Base-by-base conservation (phyloP, 495 filamentous ascomycete species). In the Neurospora sp. region DNA sequence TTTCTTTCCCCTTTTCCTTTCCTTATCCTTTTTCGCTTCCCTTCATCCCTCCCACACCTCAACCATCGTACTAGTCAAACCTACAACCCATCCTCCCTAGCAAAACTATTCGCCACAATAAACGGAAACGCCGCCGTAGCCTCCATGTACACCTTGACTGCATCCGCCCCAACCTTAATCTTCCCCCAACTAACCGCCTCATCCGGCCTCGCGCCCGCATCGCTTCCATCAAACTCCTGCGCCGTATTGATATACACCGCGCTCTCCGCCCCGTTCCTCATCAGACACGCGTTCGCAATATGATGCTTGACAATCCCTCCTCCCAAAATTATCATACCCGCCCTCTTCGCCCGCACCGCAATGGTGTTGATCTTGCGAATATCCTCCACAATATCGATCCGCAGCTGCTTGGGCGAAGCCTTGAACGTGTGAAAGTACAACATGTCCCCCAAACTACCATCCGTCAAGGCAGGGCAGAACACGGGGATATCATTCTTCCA, bases 101-200 rank as follows among this genome's bases (percentile, higher is more conserved):
- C 94, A 85, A 97, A 98, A 0, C 94, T 97, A 59, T 93, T 94
- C 5, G 96, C 96, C 4, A 98, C 94, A 74, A 99, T 97, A 71
- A 99, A 86, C 0, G 96, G 96, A 78, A 97, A 98, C 38, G 90
- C 94, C 3, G 94, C 88, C 0, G 96, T 98, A 3, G 96, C 96
- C 78, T 99, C 96, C 17, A 92, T 89, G 76, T 96, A 97, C 2
- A 99, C 93, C 88, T 98, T 98, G 70, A 98, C 94, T 72, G 91
- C 90, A 72, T 93, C 89, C 0, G 88, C 96, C 48, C 91, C 92
- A 28, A 88, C 85, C 81, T 94, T 97, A 81, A 99, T 97, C 87
- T 99, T 98, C 5, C 96, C 96, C 96, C 96, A 99, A 76, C 93
- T 97, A 17, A 99, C 93, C 1, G 96, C 96, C 83, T 99, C 96